Percentiles rank a stretch among this genome's conserved stretches.
Evolutionary conservation across 1,284 basidiomycete genomes (phyloP).

Genomic region (Bjerkandera adusta): DNA sequence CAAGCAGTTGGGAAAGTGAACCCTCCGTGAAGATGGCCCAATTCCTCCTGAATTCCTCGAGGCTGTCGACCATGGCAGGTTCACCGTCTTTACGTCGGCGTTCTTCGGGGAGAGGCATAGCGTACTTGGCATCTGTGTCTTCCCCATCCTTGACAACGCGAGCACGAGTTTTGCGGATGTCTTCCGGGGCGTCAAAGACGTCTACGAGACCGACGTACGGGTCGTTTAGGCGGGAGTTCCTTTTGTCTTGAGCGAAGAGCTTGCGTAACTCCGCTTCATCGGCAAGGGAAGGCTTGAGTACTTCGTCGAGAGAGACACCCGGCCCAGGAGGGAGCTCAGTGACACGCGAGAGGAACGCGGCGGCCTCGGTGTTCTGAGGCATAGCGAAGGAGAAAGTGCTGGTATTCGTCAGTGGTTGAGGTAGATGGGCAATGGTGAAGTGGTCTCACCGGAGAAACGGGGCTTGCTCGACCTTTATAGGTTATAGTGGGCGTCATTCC

Average conservation of each 20-base stretch:
- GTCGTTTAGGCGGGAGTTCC: constrained; percentile 40
- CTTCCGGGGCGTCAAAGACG: constrained; percentile 45
- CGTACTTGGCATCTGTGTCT: constrained; percentile 26
- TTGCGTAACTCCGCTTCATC: constrained; percentile 52
- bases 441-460: not conserved
- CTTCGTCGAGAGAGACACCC: constrained; percentile 37
- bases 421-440: not conserved
- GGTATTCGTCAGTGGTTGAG: not conserved
- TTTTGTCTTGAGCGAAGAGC: constrained; percentile 51
- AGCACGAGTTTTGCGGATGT: constrained; percentile 42
- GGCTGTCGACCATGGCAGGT: constrained; percentile 41
- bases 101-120: constrained; percentile 29
- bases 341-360: constrained; percentile 41
- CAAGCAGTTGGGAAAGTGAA: constrained; percentile 50
- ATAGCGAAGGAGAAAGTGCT: constrained; percentile 14
- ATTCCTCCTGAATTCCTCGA: constrained; percentile 58
- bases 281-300: constrained; percentile 48
- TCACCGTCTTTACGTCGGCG: constrained; percentile 33
- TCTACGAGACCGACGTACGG: constrained; percentile 56
- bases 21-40: constrained; percentile 59
- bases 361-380: constrained; percentile 34
- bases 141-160: constrained; percentile 27
- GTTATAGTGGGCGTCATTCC: not conserved
- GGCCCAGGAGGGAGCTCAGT: constrained; percentile 35
- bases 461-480: not conserved